Evolutionary conservation across 2,329 filamentous ascomycete species (phyloP).

Genomic region (Akanthomyces uredinophilus): DNA sequence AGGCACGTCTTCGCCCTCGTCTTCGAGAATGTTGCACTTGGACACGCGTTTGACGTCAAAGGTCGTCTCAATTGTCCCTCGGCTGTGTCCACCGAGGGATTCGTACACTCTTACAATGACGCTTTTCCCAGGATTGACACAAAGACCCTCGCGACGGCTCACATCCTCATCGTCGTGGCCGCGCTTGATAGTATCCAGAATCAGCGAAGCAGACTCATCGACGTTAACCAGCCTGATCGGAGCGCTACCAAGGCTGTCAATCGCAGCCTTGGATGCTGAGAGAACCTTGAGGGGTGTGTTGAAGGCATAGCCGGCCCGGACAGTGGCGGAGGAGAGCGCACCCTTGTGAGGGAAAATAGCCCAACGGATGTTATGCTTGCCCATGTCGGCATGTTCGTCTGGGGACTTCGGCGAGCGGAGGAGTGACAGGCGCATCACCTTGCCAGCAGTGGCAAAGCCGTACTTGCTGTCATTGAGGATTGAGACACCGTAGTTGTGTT

Average conservation of each 20-base stretch:
- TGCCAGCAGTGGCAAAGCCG: constrained; percentile 86
- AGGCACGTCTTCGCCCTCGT: constrained; percentile 66
- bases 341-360: constrained; percentile 84
- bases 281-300: constrained; percentile 65
- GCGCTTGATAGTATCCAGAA: constrained; percentile 88
- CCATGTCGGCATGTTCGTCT: constrained; percentile 93
- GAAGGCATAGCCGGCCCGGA: constrained; percentile 83
- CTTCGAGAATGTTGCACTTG: constrained; percentile 85
- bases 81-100: constrained; percentile 73
- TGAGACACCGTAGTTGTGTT: constrained; percentile 83
- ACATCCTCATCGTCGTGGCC: constrained; percentile 83
- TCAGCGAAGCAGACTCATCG: constrained; percentile 50
- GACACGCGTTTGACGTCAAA: constrained; percentile 70
- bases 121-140: constrained; percentile 65
- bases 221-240: constrained; percentile 65
- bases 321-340: constrained; percentile 63
- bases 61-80: constrained; percentile 62
- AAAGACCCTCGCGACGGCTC: constrained; percentile 54
- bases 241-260: constrained; percentile 24
- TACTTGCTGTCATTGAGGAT: constrained; percentile 96
- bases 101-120: constrained; percentile 86
- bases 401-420: constrained; percentile 87
- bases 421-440: constrained; percentile 82
- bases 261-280: constrained; percentile 24
- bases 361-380: constrained; percentile 79